A percentile compares a stretch with the other conserved stretches of the same genome.
These are phyloP conservation scores for Phytopythium aichiense DNA, from an alignment of 352 stramenopile species.

Conservation along the genomic window DNA sequence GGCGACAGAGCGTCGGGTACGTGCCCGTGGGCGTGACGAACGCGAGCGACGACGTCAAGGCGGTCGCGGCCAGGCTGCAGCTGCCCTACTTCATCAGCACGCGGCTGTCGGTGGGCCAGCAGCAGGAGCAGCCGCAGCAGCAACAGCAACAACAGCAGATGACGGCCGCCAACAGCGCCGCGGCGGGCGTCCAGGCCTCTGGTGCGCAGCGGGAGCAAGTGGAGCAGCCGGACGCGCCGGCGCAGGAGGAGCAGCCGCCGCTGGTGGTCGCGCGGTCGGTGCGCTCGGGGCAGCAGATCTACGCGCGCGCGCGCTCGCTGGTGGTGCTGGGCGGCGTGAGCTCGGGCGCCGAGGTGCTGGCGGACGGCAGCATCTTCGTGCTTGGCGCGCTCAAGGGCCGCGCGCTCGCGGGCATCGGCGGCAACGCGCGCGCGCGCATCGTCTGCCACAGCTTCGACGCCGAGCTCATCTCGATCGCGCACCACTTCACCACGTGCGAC, in stretches of 20 bases:
- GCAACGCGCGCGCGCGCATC: slow-evolving; percentile 63
- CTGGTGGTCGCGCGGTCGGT: slow-evolving; percentile 74
- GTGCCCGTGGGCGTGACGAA: slow-evolving; percentile 78
- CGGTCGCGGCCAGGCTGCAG: slow-evolving; percentile 48
- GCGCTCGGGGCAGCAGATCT: slow-evolving; percentile 87
- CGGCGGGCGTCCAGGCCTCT: background rate
- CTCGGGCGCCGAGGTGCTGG: slow-evolving; percentile 85
- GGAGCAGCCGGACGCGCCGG: slow-evolving; percentile 5
- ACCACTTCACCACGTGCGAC: slow-evolving; percentile 90
- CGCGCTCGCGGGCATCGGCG: slow-evolving; percentile 80
- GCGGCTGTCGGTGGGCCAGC: slow-evolving; percentile 29
- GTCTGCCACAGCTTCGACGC: slow-evolving; percentile 82
- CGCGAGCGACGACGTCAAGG: slow-evolving; percentile 83
- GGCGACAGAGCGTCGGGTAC: slow-evolving; percentile 42
- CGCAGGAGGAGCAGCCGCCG: slow-evolving; percentile 19
- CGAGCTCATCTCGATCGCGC: slow-evolving; percentile 87
- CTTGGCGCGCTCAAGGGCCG: slow-evolving; percentile 80
- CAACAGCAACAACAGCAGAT: background rate
- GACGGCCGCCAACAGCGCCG: background rate
- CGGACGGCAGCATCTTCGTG: slow-evolving; percentile 83
- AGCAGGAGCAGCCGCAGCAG: slow-evolving; percentile 11
- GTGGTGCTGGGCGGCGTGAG: slow-evolving; percentile 84
- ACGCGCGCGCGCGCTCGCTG: slow-evolving; percentile 74
- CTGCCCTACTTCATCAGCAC: slow-evolving; percentile 79
- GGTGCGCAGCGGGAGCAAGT: slow-evolving; percentile 1